These are phyloP conservation scores for Saccharomycodes ludwigii DNA, from an alignment of 805 yeast genomes.

Conservation along the genomic window DNA sequence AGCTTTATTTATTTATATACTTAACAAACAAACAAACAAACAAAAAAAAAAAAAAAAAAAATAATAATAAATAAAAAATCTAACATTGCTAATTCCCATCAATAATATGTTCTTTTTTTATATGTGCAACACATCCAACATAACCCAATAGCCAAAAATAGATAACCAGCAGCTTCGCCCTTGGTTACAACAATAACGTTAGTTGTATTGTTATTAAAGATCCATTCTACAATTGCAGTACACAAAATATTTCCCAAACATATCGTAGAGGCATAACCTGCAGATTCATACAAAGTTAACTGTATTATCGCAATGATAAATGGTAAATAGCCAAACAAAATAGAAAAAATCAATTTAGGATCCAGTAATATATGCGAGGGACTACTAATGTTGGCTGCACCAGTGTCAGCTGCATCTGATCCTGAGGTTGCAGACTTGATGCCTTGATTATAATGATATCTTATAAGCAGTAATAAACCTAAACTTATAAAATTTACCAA, in stretches of 20 bases:
- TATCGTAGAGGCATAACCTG: conserved; percentile 19
- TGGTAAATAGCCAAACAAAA: conserved; percentile 17
- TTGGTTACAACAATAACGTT: conserved; percentile 13
- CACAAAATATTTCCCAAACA: conserved; percentile 17
- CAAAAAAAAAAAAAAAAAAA: neutral
- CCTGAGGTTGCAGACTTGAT: neutral
- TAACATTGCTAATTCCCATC: neutral
- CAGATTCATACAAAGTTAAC: conserved; percentile 15
- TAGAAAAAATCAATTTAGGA: conserved; percentile 2
- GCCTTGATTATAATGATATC: conserved; percentile 1
- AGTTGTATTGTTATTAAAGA: conserved; percentile 18
- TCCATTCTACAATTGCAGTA: conserved; percentile 21
- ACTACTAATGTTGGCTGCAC: neutral
- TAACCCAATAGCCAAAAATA: conserved; percentile 16
- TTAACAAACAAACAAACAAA: neutral
- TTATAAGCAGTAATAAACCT: neutral
- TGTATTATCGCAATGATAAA: conserved; percentile 15
- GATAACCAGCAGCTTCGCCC: conserved; percentile 23
- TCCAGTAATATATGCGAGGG: neutral
- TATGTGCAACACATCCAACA: conserved; percentile 12
- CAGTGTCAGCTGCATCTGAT: neutral
- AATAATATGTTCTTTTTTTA: neutral
- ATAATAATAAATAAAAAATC: conserved; percentile 1
- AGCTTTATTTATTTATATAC: neutral
- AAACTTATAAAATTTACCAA: neutral